Conservation (phyloP, 345 rosid species). For the Geranium rotundifolium region DNA sequence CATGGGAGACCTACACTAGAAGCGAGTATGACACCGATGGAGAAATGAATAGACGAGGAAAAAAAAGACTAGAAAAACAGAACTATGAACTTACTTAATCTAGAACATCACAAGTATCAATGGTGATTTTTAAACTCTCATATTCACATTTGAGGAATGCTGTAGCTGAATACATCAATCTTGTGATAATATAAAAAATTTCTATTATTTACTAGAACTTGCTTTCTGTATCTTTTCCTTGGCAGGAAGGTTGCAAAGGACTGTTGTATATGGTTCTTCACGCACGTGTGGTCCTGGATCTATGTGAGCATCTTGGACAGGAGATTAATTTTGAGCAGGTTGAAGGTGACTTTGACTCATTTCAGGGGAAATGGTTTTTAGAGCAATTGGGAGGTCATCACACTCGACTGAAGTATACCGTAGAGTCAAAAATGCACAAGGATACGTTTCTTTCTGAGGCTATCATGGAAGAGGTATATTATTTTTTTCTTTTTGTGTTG, state of each 20-base stretch:
- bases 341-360: slow-evolving; percentile 89
- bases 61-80: not conserved
- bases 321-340: slow-evolving; percentile 87
- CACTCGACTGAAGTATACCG: slow-evolving; percentile 72
- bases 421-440: slow-evolving; percentile 83
- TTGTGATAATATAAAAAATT: not conserved
- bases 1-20: not conserved
- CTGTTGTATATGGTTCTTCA: slow-evolving; percentile 93
- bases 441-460: slow-evolving; percentile 90
- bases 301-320: slow-evolving; percentile 63
- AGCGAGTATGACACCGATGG: not conserved
- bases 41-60: not conserved
- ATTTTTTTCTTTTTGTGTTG: not conserved
- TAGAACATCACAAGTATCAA: not conserved
- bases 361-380: slow-evolving; percentile 86
- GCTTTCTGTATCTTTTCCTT: not conserved
- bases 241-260: slow-evolving; percentile 96
- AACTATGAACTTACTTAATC: not conserved
- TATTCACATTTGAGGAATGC: not conserved
- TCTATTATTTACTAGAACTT: not conserved
- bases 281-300: slow-evolving; percentile 83
- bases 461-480: slow-evolving; percentile 87
- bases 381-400: slow-evolving; percentile 89
- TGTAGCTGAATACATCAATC: not conserved
- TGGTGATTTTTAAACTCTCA: not conserved